Evolutionary conservation across 176 grass and related monocot species (phyloP).

Genomic region (Avena insularis): DNA sequence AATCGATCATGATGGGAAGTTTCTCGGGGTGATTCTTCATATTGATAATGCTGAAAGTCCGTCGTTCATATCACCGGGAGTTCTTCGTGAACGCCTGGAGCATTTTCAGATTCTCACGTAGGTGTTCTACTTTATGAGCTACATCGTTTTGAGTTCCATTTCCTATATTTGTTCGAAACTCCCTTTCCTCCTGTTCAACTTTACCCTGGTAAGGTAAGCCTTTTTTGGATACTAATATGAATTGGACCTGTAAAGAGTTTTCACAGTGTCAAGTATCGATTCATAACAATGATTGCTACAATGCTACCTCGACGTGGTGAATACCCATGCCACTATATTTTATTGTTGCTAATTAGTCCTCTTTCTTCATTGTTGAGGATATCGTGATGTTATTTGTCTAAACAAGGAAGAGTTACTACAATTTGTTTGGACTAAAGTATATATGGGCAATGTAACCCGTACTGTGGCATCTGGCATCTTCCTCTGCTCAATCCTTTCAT

Average conservation of each 20-base stretch:
- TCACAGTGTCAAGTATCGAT: not conserved
- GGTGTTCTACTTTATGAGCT: slow-evolving; percentile 11
- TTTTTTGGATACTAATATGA: not conserved
- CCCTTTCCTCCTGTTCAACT: not conserved
- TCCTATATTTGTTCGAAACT: not conserved
- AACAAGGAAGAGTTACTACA: not conserved
- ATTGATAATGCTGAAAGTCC: not conserved
- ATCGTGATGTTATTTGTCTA: not conserved
- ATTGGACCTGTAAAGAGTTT: not conserved
- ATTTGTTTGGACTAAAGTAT: not conserved
- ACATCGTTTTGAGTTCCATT: not conserved
- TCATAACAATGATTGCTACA: not conserved
- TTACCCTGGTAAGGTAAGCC: not conserved
- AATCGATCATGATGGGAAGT: not conserved
- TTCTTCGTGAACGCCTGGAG: not conserved
- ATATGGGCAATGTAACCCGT: not conserved
- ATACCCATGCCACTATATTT: not conserved
- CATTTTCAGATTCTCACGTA: slow-evolving; percentile 9
- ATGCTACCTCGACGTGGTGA: not conserved
- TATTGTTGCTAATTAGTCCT: not conserved
- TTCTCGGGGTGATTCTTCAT: slow-evolving; percentile 10
- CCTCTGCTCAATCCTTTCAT: not conserved
- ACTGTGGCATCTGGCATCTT: not conserved
- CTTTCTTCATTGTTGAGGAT: not conserved
- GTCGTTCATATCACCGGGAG: not conserved